A percentile compares a stretch with the other conserved stretches of the same genome.
Conservation (phyloP, 495 filamentous ascomycete genomes). For the Podospora pseudopauciseta region DNA sequence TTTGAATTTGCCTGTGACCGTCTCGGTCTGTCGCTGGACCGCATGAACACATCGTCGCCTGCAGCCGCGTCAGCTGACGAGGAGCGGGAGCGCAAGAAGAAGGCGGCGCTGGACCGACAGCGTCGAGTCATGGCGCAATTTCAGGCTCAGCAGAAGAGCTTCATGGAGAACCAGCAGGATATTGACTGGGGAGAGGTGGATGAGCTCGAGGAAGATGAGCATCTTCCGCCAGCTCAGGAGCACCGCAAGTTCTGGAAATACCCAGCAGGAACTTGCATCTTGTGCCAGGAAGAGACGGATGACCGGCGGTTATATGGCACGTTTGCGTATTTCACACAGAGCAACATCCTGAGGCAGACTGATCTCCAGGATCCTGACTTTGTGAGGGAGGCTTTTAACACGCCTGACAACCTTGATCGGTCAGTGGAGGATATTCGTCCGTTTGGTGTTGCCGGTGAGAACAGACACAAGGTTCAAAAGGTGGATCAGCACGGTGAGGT, state of each 20-base stretch:
- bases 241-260: constrained; percentile 82
- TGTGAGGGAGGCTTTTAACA: constrained; percentile 74
- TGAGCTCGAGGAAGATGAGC: constrained; percentile 61
- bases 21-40: constrained; percentile 49
- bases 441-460: constrained; percentile 85
- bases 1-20: constrained; percentile 61
- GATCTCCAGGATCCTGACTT: constrained; percentile 76
- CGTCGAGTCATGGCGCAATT: constrained; percentile 94
- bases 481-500: constrained; percentile 65
- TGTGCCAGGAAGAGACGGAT: constrained; percentile 94
- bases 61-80: constrained; percentile 56
- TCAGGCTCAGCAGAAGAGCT: constrained; percentile 92
- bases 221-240: constrained; percentile 59
- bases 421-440: constrained; percentile 78
- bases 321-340: constrained; percentile 83
- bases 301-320: constrained; percentile 87
- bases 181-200: constrained; percentile 80
- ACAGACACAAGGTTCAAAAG: constrained; percentile 70
- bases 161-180: constrained; percentile 77
- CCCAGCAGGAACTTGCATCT: constrained; percentile 88
- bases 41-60: constrained; percentile 53
- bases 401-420: constrained; percentile 75
- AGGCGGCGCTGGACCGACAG: constrained; percentile 81
- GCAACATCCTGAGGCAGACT: constrained; percentile 81
- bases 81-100: constrained; percentile 81